A percentile compares a stretch with the other conserved stretches of the same genome.
Conservation (phyloP, 192 early-diverging fungal species). For the Backusella sp. region DNA sequence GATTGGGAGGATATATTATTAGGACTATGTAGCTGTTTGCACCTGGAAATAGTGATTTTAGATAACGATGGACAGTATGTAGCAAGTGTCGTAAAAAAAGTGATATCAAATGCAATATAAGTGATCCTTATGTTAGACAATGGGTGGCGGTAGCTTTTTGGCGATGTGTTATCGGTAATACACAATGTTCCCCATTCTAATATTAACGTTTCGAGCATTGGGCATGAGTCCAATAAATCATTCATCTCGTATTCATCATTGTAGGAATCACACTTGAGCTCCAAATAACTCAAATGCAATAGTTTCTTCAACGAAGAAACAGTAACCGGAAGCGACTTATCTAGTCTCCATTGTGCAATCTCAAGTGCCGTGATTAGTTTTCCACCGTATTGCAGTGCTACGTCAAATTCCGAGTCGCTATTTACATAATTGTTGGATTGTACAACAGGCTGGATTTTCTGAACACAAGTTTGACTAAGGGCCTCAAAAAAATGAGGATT, state of each 20-base stretch:
- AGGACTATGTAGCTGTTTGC: neutral
- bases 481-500: constrained; percentile 4
- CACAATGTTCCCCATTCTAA: constrained; percentile 7
- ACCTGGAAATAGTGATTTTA: neutral
- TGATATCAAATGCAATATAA: neutral
- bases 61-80: neutral
- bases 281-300: neutral
- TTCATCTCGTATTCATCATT: constrained; percentile 1
- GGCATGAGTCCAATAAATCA: neutral
- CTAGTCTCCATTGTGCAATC: constrained; percentile 5
- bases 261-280: constrained; percentile 1
- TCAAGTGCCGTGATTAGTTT: neutral
- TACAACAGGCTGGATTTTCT: neutral
- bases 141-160: neutral
- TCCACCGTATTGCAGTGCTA: neutral
- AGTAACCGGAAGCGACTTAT: neutral
- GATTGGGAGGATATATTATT: neutral
- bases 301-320: neutral
- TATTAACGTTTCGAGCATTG: neutral
- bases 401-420: neutral
- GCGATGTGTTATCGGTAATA: neutral
- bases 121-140: neutral
- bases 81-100: neutral
- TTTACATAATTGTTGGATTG: neutral
- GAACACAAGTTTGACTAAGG: neutral